Base-by-base conservation (phyloP, 163 green algal genomes). In the Trebouxiophyceae sp. region DNA sequence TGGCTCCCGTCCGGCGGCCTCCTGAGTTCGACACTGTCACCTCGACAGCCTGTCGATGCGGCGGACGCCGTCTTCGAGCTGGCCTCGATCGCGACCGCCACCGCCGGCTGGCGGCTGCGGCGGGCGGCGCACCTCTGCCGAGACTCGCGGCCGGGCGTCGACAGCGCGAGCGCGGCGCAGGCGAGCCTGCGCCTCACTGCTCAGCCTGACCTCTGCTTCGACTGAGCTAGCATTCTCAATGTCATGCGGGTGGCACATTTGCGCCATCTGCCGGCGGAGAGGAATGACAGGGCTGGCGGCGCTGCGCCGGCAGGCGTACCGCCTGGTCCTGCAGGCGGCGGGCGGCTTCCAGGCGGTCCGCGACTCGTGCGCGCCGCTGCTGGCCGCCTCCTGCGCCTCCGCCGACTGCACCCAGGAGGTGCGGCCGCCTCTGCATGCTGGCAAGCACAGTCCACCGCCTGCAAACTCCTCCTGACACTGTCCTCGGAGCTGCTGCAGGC, bases 11-110 rank as follows among this genome's bases (percentile, higher is more conserved):
- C n/a, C n/a, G n/a, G n/a, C n/a, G n/a, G n/a, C n/a, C n/a, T n/a
- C 39, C 12, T 12, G 39, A 50, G 19, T 50, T 50, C 19, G 39
- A n/a, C n/a, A n/a, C 39, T 50, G 39, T n/a, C 19, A 16, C 39
- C 39, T n/a, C 45, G 23, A 16, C 8, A 8, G 12, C 5, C 26
- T 30, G 27, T 60, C n/a, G 26, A n/a, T 34, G 44, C 34, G 47
- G 54, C 46, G n/a, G 71, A 83, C 32, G 63, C 69, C 1, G 31
- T 72, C 1, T 79, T 71, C 56, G 77, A 83, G 67, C 60, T 81
- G 45, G 73, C 54, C 6, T 70, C 60, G 33, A 55, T 67, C 2
- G 26, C 74, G 20, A 45, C 54, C 34, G 54, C 60, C 33, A 27
- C 45, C 2, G 64, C 63, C 2, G 20, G 73, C 19, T 73, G 72